Conservation (phyloP, 2,329 filamentous ascomycete species). For the Paecilomyces fulvus region DNA sequence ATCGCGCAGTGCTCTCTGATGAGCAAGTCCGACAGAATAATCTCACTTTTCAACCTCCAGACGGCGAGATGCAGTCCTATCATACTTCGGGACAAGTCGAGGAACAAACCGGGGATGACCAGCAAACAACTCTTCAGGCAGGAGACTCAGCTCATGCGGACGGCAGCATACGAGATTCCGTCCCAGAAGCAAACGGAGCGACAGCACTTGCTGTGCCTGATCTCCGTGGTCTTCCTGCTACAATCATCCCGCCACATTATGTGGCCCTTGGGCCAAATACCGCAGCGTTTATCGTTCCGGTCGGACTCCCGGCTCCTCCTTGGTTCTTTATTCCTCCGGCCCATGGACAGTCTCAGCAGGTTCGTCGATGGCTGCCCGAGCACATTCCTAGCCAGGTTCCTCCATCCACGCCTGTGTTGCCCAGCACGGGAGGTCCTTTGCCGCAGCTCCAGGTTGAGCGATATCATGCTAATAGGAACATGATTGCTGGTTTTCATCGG, state of each 20-base stretch:
- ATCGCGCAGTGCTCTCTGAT: background rate
- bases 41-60: background rate
- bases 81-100: background rate
- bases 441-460: background rate
- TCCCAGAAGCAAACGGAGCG: background rate
- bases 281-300: background rate
- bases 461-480: background rate
- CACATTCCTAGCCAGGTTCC: background rate
- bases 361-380: background rate
- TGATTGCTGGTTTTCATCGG: background rate
- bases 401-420: background rate
- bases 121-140: background rate
- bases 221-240: background rate
- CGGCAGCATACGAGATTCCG: background rate
- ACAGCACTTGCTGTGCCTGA: background rate
- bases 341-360: background rate
- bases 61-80: background rate
- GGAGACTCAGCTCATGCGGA: background rate
- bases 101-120: background rate
- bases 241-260: background rate
- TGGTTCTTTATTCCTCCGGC: background rate
- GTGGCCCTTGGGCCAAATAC: background rate
- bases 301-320: background rate
- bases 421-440: background rate
- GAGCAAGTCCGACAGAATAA: background rate